These are phyloP conservation scores for Kappamyces sp. DNA, from an alignment of 192 early-diverging fungal species.

Conservation along the genomic window DNA sequence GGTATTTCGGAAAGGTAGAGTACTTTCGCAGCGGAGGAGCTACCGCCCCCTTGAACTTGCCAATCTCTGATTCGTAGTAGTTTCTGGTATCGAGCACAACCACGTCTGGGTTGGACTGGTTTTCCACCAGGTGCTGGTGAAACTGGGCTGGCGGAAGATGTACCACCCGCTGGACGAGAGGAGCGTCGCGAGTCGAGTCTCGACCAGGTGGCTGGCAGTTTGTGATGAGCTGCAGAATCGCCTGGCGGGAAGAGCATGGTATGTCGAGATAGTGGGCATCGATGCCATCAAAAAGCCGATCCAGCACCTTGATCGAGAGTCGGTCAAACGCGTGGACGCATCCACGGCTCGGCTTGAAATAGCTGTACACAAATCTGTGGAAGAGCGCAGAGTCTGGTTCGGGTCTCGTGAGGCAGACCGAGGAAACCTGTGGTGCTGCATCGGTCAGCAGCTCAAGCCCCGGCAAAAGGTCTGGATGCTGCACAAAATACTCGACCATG, in stretches of 20 bases:
- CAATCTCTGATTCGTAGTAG: constrained; percentile 61
- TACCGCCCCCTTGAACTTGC: constrained; percentile 53
- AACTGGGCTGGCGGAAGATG: constrained; percentile 46
- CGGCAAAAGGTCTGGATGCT: constrained; percentile 12
- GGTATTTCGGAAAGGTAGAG: constrained; percentile 52
- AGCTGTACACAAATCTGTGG: constrained; percentile 21
- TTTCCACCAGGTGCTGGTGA: constrained; percentile 36
- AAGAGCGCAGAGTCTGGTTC: background rate
- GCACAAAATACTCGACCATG: constrained; percentile 43
- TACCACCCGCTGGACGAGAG: background rate
- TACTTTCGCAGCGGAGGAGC: constrained; percentile 62
- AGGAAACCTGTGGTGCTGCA: no score
- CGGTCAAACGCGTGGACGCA: constrained; percentile 42
- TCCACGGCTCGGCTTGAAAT: constrained; percentile 63
- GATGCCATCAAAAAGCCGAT: background rate
- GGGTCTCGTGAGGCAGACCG: no score
- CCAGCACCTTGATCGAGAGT: background rate
- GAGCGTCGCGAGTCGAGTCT: no score
- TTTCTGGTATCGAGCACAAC: constrained; percentile 58
- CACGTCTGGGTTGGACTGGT: constrained; percentile 26
- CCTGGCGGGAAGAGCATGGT: no score
- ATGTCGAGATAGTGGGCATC: no score
- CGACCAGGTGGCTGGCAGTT: no score
- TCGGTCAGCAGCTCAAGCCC: constrained; percentile 2
- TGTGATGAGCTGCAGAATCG: no score